Conservation (phyloP, 2,329 filamentous ascomycete species). For the Clonostachys chloroleuca region DNA sequence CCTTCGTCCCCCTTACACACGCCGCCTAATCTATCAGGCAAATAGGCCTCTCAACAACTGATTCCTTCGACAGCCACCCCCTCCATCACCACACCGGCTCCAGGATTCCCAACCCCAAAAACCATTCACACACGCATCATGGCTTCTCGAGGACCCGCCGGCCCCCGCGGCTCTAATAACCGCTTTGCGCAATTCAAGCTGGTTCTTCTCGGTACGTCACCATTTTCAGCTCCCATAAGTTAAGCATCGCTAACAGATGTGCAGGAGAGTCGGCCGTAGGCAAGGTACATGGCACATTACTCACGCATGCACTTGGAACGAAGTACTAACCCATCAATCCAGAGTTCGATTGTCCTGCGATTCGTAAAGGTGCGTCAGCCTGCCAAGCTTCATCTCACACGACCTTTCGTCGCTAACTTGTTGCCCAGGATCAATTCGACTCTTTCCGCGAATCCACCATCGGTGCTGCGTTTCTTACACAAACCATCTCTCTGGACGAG, state of each 20-base stretch:
- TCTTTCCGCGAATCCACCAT: conserved; percentile 95
- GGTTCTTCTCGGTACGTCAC: conserved; percentile 78
- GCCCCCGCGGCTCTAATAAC: conserved; percentile 63
- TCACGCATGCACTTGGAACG: conserved; percentile 1
- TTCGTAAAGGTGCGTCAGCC: conserved; percentile 80
- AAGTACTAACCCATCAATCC: conserved; percentile 11
- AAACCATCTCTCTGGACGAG: conserved; percentile 97
- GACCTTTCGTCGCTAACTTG: conserved; percentile 5
- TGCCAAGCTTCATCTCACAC: neutral
- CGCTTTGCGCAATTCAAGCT: conserved; percentile 99
- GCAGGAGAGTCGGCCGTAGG: conserved; percentile 97
- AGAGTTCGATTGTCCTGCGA: conserved; percentile 96
- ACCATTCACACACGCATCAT: conserved; percentile 45
- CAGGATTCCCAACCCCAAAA: neutral
- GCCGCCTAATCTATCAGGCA: neutral
- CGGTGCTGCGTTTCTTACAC: conserved; percentile 96
- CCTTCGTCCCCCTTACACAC: neutral
- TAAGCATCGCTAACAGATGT: neutral
- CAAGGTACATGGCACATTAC: conserved; percentile 61
- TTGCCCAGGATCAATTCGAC: conserved; percentile 90
- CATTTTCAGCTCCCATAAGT: neutral
- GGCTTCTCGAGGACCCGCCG: conserved; percentile 73
- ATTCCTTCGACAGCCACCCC: conserved; percentile 6
- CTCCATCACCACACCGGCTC: neutral
- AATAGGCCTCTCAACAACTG: no score